phyloP scores from a whole-genome alignment of 108 stramenopile genomes.

The Mediolabrus comicus region DNA sequence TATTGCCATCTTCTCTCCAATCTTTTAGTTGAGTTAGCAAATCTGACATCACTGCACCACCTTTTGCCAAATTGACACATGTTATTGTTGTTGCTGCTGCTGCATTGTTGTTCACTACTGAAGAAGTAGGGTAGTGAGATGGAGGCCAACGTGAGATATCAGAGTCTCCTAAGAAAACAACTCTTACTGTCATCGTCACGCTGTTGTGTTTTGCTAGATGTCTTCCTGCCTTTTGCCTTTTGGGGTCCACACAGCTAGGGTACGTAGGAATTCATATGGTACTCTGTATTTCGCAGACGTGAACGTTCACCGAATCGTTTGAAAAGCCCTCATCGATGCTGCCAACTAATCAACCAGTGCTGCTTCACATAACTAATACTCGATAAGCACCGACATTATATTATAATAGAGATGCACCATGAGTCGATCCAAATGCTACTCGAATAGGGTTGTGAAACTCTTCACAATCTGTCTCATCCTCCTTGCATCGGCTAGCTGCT shows the following conservation, averaged over 20 bases:
- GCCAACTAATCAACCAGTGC: too few species aligned
- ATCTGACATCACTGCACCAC: slow-evolving; percentile 28
- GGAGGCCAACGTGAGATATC: slow-evolving; percentile 76
- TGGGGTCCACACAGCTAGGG: too few species aligned
- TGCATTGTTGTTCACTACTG: slow-evolving; percentile 1
- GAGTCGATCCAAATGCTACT: not conserved
- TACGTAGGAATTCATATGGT: too few species aligned
- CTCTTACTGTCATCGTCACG: not conserved
- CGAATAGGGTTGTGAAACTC: not conserved
- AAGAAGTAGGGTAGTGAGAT: slow-evolving; percentile 37
- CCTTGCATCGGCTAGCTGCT: not conserved
- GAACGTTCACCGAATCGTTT: too few species aligned
- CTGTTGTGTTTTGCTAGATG: too few species aligned
- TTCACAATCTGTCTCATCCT: not conserved
- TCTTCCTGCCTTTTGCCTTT: too few species aligned
- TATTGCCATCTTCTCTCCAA: slow-evolving; percentile 3
- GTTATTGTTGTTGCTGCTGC: not conserved
- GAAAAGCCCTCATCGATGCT: too few species aligned
- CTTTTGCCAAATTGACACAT: slow-evolving; percentile 40
- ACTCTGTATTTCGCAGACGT: too few species aligned
- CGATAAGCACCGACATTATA: too few species aligned
- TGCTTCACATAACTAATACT: too few species aligned
- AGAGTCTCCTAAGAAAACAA: slow-evolving; percentile 66
- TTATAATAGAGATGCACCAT: not conserved
- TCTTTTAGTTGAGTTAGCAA: slow-evolving; percentile 6